These are phyloP conservation scores for Scedosporium boydii DNA, from an alignment of 2,329 filamentous ascomycete genomes.

Conservation along the genomic window DNA sequence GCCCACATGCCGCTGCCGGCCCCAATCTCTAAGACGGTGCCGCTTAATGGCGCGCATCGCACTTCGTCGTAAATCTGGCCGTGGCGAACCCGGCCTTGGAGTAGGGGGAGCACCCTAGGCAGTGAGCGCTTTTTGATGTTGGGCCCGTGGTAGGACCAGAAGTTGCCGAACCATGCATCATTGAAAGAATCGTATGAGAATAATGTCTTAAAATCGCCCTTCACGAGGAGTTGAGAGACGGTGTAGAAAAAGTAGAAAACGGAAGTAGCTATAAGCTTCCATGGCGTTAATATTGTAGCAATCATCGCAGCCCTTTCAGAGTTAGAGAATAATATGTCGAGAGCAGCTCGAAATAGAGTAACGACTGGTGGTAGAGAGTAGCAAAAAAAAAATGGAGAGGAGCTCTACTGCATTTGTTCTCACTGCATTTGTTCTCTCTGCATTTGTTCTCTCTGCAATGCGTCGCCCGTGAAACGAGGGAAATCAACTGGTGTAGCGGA, in stretches of 20 bases:
- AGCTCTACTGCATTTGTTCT: neutral
- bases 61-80: slow-evolving; percentile 38
- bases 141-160: slow-evolving; percentile 41
- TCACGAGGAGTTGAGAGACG: slow-evolving; percentile 23
- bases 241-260: slow-evolving; percentile 34
- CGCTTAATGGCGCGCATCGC: slow-evolving; percentile 30
- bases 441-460: neutral
- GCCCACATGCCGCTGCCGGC: slow-evolving; percentile 54
- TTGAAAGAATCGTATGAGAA: slow-evolving; percentile 22
- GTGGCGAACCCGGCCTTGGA: slow-evolving; percentile 26
- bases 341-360: neutral
- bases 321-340: neutral
- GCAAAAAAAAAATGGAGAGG: neutral
- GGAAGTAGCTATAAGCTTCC: slow-evolving; percentile 33
- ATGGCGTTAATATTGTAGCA: slow-evolving; percentile 20
- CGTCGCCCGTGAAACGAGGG: neutral
- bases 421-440: neutral
- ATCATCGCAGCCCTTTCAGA: neutral
- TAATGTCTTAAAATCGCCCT: slow-evolving; percentile 18
- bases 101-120: slow-evolving; percentile 31
- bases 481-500: neutral
- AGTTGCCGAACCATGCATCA: slow-evolving; percentile 40
- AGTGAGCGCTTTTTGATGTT: slow-evolving; percentile 9
- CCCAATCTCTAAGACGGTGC: slow-evolving; percentile 52
- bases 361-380: neutral